These are phyloP conservation scores for Aphanomyces cochlioides DNA, from an alignment of 352 stramenopile genomes.

Conservation along the genomic window DNA sequence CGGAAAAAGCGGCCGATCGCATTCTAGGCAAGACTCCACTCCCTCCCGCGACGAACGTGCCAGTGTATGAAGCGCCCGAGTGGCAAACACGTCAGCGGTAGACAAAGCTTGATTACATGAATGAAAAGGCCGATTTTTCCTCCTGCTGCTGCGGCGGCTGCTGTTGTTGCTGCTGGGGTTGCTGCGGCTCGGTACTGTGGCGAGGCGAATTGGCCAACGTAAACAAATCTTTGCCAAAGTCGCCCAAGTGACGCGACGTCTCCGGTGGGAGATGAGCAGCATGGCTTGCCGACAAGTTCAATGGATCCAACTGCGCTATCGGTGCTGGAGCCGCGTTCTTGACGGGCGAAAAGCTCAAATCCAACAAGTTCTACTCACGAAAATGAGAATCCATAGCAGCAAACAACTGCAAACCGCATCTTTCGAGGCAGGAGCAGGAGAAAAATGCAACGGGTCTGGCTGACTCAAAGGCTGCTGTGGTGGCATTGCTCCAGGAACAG, in stretches of 20 bases:
- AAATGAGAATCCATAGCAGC: not conserved
- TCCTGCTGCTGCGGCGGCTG: constrained; percentile 26
- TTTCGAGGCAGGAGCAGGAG: no score
- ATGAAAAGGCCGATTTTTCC: constrained; percentile 80
- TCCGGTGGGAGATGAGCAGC: constrained; percentile 30
- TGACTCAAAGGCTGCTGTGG: not conserved
- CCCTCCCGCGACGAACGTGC: constrained; percentile 56
- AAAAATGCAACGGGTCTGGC: no score
- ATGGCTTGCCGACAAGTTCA: constrained; percentile 17
- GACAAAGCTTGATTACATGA: constrained; percentile 57
- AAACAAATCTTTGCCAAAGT: constrained; percentile 84
- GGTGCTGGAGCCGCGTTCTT: constrained; percentile 3
- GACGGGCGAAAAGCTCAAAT: constrained; percentile 14
- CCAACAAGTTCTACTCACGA: constrained; percentile 22
- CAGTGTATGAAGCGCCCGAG: constrained; percentile 67
- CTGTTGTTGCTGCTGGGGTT: not conserved
- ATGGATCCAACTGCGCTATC: constrained; percentile 37
- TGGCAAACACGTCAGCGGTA: constrained; percentile 75
- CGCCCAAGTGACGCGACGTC: constrained; percentile 59
- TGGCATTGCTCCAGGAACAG: not conserved
- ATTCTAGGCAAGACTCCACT: constrained; percentile 75
- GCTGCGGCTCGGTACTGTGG: constrained; percentile 23
- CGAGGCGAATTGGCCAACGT: constrained; percentile 80
- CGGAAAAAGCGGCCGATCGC: constrained; percentile 91
- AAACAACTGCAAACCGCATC: not conserved